Base-by-base conservation (phyloP, 2,329 filamentous ascomycete genomes). In the Scedosporium apiospermum region DNA sequence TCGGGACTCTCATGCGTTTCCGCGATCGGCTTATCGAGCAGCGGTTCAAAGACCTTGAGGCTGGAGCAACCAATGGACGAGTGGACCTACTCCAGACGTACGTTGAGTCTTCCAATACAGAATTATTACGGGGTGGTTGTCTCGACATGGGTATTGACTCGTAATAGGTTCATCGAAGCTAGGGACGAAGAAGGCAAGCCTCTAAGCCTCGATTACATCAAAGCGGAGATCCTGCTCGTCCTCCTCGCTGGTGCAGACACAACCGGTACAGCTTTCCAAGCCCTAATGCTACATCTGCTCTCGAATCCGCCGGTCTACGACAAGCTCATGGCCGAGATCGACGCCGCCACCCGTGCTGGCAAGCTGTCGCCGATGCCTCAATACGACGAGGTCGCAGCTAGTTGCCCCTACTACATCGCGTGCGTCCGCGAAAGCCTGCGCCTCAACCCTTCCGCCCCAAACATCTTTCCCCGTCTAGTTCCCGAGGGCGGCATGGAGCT, bases 1-100 rank as follows among this genome's bases (percentile, higher is more conserved):
- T 85, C 41, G 82, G 82, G 1, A 78, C 76, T 1, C 67, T 85
- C 62, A 85, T 85, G 81, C 74, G 80, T 7, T 85, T 84, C 69
- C 79, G 82, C 3, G 82, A 86, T 65, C 74, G 75, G 27, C 74
- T 85, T 2, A 77, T 85, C 63, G 68, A 71, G 23, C 71, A 82
- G 65, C 76, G 83, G 0, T 70, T 78, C 26, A 69, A 74, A 27
- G 79, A 82, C 60, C 74, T 83, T 21, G 73, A 78, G 59, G 68
- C 72, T 4, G 80, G 78, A 1, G 80, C 77, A 9, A 72, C 75
- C 0, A 67, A 71, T 5, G 75, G 74, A 1, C 75, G 57, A 38
- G 30, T 58, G 3, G 83, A 86, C 66, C 72, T 85, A 0, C 72
- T 86, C 4, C 82, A 86, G 66, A 82, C 78, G 68, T 79, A 23